These are phyloP conservation scores for Trypanosoma conorhini DNA, from an alignment of 208 protist species.

Conservation along the genomic window DNA sequence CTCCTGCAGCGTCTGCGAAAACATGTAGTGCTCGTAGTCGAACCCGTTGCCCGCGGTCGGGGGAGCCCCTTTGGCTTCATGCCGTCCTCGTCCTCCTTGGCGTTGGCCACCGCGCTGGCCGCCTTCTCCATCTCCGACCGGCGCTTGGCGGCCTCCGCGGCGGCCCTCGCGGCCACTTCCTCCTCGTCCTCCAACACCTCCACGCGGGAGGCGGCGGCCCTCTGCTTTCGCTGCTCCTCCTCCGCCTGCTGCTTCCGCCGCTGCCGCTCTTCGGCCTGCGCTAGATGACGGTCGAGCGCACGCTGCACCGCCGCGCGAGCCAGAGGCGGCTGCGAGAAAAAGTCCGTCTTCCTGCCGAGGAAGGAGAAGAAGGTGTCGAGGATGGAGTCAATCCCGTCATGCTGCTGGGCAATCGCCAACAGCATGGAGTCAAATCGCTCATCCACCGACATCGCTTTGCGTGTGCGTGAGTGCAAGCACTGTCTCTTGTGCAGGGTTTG, in stretches of 20 bases:
- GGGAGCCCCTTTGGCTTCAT: constrained; percentile 82
- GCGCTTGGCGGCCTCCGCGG: constrained; percentile 44
- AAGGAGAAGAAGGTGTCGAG: constrained; percentile 93
- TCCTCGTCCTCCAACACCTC: constrained; percentile 83
- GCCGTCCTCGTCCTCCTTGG: constrained; percentile 43
- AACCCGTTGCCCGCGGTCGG: constrained; percentile 87
- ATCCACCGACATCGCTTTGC: constrained; percentile 27
- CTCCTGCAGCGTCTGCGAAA: constrained; percentile 88
- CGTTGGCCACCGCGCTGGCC: constrained; percentile 44
- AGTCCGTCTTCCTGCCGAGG: constrained; percentile 92
- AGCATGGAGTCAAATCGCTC: constrained; percentile 89
- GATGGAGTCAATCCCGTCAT: constrained; percentile 88
- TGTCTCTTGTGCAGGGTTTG: neutral
- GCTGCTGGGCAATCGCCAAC: constrained; percentile 92
- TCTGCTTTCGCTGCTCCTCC: constrained; percentile 22
- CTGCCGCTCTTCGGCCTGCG: constrained; percentile 38
- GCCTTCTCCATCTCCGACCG: constrained; percentile 59
- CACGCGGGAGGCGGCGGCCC: constrained; percentile 49
- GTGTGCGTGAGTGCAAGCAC: neutral
- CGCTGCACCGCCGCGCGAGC: constrained; percentile 51
- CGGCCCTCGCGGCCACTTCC: constrained; percentile 40
- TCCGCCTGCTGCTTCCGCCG: constrained; percentile 22
- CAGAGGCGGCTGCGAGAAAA: constrained; percentile 87
- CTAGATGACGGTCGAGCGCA: constrained; percentile 61
- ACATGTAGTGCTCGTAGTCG: constrained; percentile 88